Conservation (phyloP, 2,329 filamentous ascomycete species). For the Remersonia thermophila region DNA sequence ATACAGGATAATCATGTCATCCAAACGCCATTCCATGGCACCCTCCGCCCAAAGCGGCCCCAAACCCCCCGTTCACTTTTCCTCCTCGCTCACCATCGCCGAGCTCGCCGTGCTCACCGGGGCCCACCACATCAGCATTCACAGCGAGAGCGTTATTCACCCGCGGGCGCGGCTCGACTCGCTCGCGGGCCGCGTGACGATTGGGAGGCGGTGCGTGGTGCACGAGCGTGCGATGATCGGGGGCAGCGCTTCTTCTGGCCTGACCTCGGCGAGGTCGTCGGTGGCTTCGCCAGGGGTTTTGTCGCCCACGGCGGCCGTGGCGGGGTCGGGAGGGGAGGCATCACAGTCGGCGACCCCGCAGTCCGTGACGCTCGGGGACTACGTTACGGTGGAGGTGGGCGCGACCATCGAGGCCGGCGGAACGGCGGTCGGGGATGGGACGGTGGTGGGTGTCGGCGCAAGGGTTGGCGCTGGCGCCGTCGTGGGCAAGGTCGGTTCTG, state of each 20-base stretch:
- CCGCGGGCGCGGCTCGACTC: slow-evolving; percentile 73
- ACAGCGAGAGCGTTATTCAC: slow-evolving; percentile 70
- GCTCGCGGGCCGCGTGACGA: slow-evolving; percentile 62
- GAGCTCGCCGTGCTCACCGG: slow-evolving; percentile 55
- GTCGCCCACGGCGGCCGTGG: not conserved
- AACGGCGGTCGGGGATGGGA: slow-evolving; percentile 49
- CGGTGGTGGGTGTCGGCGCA: slow-evolving; percentile 45
- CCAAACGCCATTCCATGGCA: slow-evolving; percentile 45
- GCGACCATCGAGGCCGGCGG: slow-evolving; percentile 50
- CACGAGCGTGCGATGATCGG: slow-evolving; percentile 55
- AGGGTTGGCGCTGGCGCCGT: slow-evolving; percentile 47
- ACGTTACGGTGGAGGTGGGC: slow-evolving; percentile 49
- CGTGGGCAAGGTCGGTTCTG: slow-evolving; percentile 48
- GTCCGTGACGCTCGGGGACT: slow-evolving; percentile 48
- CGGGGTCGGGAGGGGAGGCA: not conserved
- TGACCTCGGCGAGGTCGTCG: too few species aligned
- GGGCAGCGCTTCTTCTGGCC: slow-evolving; percentile 20
- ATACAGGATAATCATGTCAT: too few species aligned
- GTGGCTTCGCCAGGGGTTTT: not conserved
- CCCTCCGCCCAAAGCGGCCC: slow-evolving; percentile 41
- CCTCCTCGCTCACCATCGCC: slow-evolving; percentile 47
- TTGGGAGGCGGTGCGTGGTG: slow-evolving; percentile 72
- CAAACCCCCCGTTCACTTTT: slow-evolving; percentile 50
- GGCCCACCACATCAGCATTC: slow-evolving; percentile 65
- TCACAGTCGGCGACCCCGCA: slow-evolving; percentile 32